Conservation (phyloP, 2,329 filamentous ascomycete genomes). For the Diaporthe australafricana region DNA sequence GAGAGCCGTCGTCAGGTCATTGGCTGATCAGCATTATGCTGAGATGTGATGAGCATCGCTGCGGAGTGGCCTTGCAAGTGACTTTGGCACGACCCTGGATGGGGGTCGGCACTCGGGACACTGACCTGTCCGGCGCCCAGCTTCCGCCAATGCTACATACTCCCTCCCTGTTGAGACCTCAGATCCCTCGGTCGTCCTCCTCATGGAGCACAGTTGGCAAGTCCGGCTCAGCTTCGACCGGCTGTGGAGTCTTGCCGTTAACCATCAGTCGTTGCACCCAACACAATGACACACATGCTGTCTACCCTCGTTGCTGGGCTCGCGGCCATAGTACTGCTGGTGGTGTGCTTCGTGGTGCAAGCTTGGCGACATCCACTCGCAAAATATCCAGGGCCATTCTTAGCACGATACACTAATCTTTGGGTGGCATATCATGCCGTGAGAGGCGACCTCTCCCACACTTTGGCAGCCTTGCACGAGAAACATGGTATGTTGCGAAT, state of each 20-base stretch:
- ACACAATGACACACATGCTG: constrained; percentile 1
- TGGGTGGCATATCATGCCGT: constrained; percentile 12
- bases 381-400: constrained; percentile 8
- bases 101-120: background rate
- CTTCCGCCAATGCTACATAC: background rate
- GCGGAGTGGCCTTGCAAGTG: background rate
- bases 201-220: background rate
- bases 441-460: background rate
- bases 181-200: background rate
- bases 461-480: constrained; percentile 6
- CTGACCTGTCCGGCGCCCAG: constrained; percentile 14
- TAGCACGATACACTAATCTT: constrained; percentile 2
- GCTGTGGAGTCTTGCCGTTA: background rate
- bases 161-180: background rate
- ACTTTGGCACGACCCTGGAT: background rate
- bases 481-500: background rate
- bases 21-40: background rate
- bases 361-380: constrained; percentile 1
- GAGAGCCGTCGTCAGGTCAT: background rate
- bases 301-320: background rate
- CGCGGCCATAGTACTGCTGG: background rate
- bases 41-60: constrained; percentile 1
- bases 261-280: background rate
- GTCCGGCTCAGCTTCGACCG: background rate
- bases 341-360: background rate